phyloP scores from a whole-genome alignment of 2,329 filamentous ascomycete species.

The Amphichorda felina region DNA sequence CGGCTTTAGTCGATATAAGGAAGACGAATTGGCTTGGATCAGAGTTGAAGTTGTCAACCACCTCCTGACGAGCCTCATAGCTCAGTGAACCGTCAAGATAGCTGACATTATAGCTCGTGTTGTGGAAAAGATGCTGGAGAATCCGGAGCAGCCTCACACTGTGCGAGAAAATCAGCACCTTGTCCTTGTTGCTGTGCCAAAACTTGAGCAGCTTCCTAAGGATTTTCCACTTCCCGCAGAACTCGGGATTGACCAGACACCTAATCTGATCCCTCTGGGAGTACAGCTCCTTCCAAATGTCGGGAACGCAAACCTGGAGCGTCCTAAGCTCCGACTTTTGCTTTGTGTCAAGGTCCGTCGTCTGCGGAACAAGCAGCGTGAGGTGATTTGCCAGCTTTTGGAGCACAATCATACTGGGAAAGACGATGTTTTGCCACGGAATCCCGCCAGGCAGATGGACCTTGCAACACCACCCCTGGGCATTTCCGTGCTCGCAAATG shows the following conservation, averaged over 20 bases:
- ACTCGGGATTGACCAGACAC: conserved; percentile 75
- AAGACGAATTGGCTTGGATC: conserved; percentile 86
- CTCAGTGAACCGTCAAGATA: conserved; percentile 80
- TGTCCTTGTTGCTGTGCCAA: conserved; percentile 85
- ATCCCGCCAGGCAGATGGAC: conserved; percentile 45
- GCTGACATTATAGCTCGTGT: conserved; percentile 81
- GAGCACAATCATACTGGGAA: conserved; percentile 70
- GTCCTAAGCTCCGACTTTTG: conserved; percentile 66
- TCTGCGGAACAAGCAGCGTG: conserved; percentile 67
- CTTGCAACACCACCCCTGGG: conserved; percentile 71
- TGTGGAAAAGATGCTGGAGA: conserved; percentile 72
- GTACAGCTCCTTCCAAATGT: conserved; percentile 64
- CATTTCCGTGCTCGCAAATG: conserved; percentile 52
- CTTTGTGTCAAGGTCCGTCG: conserved; percentile 54
- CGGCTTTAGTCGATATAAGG: conserved; percentile 85
- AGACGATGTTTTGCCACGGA: conserved; percentile 67
- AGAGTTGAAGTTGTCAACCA: conserved; percentile 85
- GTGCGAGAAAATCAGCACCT: conserved; percentile 91
- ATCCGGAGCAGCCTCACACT: conserved; percentile 78
- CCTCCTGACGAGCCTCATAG: conserved; percentile 70
- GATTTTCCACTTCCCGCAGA: conserved; percentile 95
- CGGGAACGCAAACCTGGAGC: conserved; percentile 63
- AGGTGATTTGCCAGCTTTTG: conserved; percentile 90
- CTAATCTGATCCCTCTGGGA: conserved; percentile 64
- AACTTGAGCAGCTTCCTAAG: conserved; percentile 76